These are phyloP conservation scores for Podospora tetraspora DNA, from an alignment of 495 filamentous ascomycete genomes.

Conservation along the genomic window DNA sequence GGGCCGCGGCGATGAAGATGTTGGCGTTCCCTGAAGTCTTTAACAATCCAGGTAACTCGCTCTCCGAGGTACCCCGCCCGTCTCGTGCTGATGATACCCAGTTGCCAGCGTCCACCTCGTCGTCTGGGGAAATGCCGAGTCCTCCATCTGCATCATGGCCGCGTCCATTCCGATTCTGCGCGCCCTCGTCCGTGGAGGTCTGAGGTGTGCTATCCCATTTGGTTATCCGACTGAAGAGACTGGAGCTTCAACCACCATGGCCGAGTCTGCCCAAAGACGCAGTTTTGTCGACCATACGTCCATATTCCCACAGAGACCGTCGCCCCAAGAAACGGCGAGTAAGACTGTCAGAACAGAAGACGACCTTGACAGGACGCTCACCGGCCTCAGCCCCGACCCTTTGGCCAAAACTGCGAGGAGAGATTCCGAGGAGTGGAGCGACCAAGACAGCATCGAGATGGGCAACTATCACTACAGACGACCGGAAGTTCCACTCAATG, in stretches of 20 bases:
- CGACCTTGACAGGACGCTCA: conserved; percentile 13
- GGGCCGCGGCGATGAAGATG: conserved; percentile 28
- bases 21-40: conserved; percentile 14
- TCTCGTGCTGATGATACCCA: neutral
- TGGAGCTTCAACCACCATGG: conserved; percentile 13
- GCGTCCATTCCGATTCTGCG: conserved; percentile 35
- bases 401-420: neutral
- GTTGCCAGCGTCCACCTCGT: conserved; percentile 22
- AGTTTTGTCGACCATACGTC: conserved; percentile 1
- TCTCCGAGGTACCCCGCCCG: neutral
- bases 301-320: neutral
- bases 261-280: conserved; percentile 5
- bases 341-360: neutral
- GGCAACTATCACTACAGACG: conserved; percentile 15
- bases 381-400: conserved; percentile 10
- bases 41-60: conserved; percentile 14
- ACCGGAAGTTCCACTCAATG: conserved; percentile 14
- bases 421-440: conserved; percentile 12
- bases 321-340: neutral
- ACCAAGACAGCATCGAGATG: conserved; percentile 23
- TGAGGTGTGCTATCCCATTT: neutral
- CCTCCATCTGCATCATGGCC: conserved; percentile 34
- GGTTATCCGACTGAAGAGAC: conserved; percentile 22
- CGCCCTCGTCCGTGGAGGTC: conserved; percentile 21
- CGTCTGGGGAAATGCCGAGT: conserved; percentile 28